Percentiles rank a stretch among this genome's conserved stretches.
Evolutionary conservation across 2,329 filamentous ascomycete species (phyloP).

Genomic region (Berkeleyomyces basicola): DNA sequence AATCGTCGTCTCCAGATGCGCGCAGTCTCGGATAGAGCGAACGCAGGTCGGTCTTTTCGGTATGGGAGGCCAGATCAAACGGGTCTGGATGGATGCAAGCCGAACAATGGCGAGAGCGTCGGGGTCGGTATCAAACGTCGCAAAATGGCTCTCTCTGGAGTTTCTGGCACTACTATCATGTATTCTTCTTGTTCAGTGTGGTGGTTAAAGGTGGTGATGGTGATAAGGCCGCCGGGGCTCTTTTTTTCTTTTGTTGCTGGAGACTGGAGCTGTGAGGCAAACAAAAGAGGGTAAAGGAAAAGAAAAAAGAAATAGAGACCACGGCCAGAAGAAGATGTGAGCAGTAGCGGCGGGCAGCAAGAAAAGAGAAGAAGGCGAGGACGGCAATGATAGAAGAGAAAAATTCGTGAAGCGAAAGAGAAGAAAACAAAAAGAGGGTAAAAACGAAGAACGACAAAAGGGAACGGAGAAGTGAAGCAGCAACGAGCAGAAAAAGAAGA

Average conservation of each 20-base stretch:
- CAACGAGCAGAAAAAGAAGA: constrained; percentile 7
- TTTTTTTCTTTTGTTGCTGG: constrained; percentile 4
- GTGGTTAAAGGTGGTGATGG: neutral
- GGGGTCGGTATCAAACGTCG: neutral
- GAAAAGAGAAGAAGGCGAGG: neutral
- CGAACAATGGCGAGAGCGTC: neutral
- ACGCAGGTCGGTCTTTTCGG: no score
- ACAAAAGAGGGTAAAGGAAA: constrained; percentile 1
- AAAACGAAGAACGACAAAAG: constrained; percentile 7
- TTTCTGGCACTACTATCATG: neutral
- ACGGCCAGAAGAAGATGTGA: neutral
- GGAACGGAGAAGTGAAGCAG: constrained; percentile 8
- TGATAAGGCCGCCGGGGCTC: constrained; percentile 11
- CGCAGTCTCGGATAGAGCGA: no score
- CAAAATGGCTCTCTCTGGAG: neutral
- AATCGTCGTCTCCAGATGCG: no score
- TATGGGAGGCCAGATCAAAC: no score
- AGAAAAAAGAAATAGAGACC: neutral
- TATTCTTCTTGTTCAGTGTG: neutral
- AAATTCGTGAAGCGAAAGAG: neutral
- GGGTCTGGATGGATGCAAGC: neutral
- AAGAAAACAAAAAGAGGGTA: neutral
- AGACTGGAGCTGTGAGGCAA: constrained; percentile 4
- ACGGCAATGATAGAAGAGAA: neutral
- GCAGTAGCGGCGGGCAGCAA: neutral